Base-by-base conservation (phyloP, 2,329 filamentous ascomycete genomes). In the Cytospora schulzeri region DNA sequence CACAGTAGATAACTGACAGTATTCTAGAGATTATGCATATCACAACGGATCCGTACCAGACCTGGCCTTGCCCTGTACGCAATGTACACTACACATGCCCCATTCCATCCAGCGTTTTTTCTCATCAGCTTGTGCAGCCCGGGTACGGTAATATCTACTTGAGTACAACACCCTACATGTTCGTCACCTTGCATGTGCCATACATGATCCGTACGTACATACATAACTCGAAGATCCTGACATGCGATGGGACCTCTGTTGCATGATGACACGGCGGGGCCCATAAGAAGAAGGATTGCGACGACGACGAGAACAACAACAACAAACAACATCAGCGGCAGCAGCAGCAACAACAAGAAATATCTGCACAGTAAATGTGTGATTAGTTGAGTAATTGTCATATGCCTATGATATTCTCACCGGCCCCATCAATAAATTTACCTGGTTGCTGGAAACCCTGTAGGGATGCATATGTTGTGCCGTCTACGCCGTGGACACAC, bases 401-500 rank as follows among this genome's bases (percentile, higher is more conserved):
- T 35, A 35, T 3, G 33, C 33, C 33, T 35, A 15, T 35, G 11
- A 35, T 3, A 35, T 14, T 22, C n/a, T 48, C n/a, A 48, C 45
- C 45, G 45, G 22, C 38, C 19, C 38, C 38, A n/a, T 41, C 15
- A 41, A 19, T 19, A 5, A 61, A 17, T 8, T 61, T 11, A 45
- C 51, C 59, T 33, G 59, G 51, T 19, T 51, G 33, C 33, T 17
- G n/a, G 29, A 26, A 26, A 29, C 24, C 51, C 29, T 41, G 28
- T 24, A 62, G 11, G 60, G 52, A 35, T 56, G 51, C 60, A 56
- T 62, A 35, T 61, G 51, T 11, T 41, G 54, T 57, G 54, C 26
- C 41, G 24, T 54, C 31, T n/a, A 22, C 41, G 45, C 24, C 22
- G 45, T n/a, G 17, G 45, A 48, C 24, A 48, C 45, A 48, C 45